Evolutionary conservation across 352 stramenopile species (phyloP), one percentile per base, ranked within the genome.

Genomic region (Vaucheria bursata): DNA sequence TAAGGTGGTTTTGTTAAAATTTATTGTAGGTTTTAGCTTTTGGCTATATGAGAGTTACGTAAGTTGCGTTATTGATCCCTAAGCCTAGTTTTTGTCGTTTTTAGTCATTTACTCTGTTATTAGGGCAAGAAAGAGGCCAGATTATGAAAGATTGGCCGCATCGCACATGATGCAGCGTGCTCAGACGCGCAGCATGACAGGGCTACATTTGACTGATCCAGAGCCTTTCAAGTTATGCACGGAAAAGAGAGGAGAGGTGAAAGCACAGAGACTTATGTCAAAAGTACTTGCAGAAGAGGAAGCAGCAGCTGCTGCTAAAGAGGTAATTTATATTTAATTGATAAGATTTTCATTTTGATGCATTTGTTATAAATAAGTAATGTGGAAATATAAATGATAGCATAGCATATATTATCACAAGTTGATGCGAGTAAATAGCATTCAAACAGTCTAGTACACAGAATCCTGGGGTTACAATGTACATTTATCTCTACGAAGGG

Each of bases 241-340:
- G 12, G 39, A 50, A 50, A 12, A 5, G 12, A 5, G 59, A 8
- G 59, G 59, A 8, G 59, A 69, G 8, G 59, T 69, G 29, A 69
- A 69, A 29, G 18, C 4, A 8, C 5, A 69, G 59, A 69, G 59
- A 38, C 4, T 18, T 69, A 69, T 34, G 59, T 6, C 59, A 8
- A 34, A 8, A 6, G 33, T 69, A 18, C 6, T 29, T 38, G 34
- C 34, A 34, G 4, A 69, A 38, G 59, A 69, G 18, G 59, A 6
- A 18, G 59, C 59, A 18, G 59, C 59, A 8, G 29, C 34, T 34
- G 59, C 59, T 69, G 59, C 59, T 69, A 69, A 18, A 69, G 59
- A 69, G 59, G 59, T 69, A 69, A 34, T 18, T 12, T 50, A 50
- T 12, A 50, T 5, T 12, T 50, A 12, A 5, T 50, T 50, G 12